Base-by-base conservation (phyloP, 2,329 filamentous ascomycete species). In the Leptodontidium sp. region DNA sequence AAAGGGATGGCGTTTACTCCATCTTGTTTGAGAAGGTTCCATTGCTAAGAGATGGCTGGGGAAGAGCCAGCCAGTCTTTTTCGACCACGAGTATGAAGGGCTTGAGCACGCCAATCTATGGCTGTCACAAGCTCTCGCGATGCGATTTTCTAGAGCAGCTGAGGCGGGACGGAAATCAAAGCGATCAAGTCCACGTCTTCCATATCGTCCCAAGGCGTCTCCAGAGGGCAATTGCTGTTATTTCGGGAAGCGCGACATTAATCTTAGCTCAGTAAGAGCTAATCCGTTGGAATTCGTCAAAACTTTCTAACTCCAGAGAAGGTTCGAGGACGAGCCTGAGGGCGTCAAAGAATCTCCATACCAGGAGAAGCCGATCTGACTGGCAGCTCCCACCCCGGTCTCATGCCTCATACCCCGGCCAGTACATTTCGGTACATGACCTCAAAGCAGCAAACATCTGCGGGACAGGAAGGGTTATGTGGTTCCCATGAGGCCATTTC, bases 51-150 rank as follows among this genome's bases (percentile, higher is more conserved):
- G 49, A 68, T 63, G 64, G 69, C 64, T 68, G 55, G 69, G 2
- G 49, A 65, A 58, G 61, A 50, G 24, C 57, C 67, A 71, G 65
- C 73, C 74, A 74, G 70, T 75, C 71, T 61, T 71, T 65, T 70
- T 73, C 70, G 70, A 70, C 73, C 73, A 75, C 73, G 74, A 73
- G 65, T 68, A 45, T 69, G 52, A 35, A 66, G 63, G 57, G 49
- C 61, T 53, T 57, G 62, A 70, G 45, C 40, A 69, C 29, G 59
- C 57, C 49, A 68, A 62, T 66, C 32, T 64, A 45, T 52, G 53
- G 59, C 49, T 64, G 63, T 72, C 72, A 72, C 72, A 65, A 72
- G 72, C 64, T 70, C 67, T 59, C 26, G 52, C 57, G 38, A 65
- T 61, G 35, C 43, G 43, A 61, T 32, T 67, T 68, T 67, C 24